Evolutionary conservation across 1,139 yeast genomes (phyloP), one percentile per base, ranked within the genome.

Genomic region (Yamadazyma kanchanaburiensis): DNA sequence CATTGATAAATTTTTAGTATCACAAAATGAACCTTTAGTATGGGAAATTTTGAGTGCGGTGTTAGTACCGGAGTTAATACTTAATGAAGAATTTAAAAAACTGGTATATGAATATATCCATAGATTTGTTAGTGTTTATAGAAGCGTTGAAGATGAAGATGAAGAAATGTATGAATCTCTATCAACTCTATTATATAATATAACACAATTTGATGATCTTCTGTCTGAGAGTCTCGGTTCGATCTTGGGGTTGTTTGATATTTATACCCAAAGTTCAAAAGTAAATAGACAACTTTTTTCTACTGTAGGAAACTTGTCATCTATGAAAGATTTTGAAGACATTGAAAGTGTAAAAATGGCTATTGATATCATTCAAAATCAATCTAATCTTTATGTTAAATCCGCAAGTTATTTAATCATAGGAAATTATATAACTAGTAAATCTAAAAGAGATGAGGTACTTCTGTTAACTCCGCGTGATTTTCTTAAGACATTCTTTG

Each of bases 291-390:
- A 52, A 28, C 42, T 66, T 22, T 65, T 67, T 37, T 57, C 67
- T 4, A 42, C 60, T 1, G 49, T 62, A 19, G 70, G 71, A 4
- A 55, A 60, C 34, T 43, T 66, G 18, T 48, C 66, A 9, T 59
- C 64, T 5, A 58, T 51, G 58, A 40, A 48, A 8, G 43, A 43
- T 27, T 43, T 40, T 23, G 35, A 34, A 14, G 43, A 40, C 13
- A 17, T 35, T 5, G 12, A 21, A 6, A 33, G 30, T 18, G 43
- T 43, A 2, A 13, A 36, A 16, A 13, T 19, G 30, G 44, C 46
- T 3, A n/a, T 36, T 5, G 15, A 23, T 1, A 11, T 22, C 6
- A 14, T 39, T 8, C n/a, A n/a, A n/a, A 13, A 34, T 2, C 19
- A 39, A 3, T 19, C 23, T 0, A 60, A 60, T 38, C 44, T 60